Conservation (phyloP, 345 rosid genomes). For the Eucalyptus decipiens region DNA sequence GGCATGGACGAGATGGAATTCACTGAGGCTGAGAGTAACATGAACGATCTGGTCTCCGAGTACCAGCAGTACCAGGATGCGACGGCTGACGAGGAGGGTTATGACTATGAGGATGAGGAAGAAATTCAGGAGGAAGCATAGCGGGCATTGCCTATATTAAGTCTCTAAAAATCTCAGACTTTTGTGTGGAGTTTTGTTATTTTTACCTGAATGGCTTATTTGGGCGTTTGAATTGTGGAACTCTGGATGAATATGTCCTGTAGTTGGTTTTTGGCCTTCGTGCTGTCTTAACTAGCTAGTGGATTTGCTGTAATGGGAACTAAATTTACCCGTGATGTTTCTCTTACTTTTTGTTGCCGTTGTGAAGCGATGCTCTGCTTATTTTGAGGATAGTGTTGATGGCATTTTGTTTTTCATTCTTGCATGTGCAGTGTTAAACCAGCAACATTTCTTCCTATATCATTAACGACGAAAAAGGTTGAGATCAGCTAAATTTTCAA, state of each 20-base stretch:
- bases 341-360: neutral
- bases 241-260: neutral
- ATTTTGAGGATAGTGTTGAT: neutral
- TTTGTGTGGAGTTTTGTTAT: neutral
- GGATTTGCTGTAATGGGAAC: neutral
- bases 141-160: neutral
- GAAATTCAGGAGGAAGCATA: conserved; percentile 33
- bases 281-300: neutral
- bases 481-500: neutral
- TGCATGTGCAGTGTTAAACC: neutral
- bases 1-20: conserved; percentile 45
- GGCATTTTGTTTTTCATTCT: neutral
- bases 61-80: conserved; percentile 79
- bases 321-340: neutral
- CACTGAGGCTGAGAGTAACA: conserved; percentile 49
- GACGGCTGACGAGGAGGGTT: conserved; percentile 60
- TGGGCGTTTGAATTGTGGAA: neutral
- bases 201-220: conserved; percentile 15
- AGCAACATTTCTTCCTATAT: neutral
- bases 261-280: neutral
- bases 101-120: conserved; percentile 47
- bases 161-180: neutral
- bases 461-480: neutral
- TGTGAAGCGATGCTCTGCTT: neutral
- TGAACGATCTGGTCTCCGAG: conserved; percentile 71